Evolutionary conservation across 805 yeast genomes (phyloP).

Genomic region (Priceomyces carsonii): DNA sequence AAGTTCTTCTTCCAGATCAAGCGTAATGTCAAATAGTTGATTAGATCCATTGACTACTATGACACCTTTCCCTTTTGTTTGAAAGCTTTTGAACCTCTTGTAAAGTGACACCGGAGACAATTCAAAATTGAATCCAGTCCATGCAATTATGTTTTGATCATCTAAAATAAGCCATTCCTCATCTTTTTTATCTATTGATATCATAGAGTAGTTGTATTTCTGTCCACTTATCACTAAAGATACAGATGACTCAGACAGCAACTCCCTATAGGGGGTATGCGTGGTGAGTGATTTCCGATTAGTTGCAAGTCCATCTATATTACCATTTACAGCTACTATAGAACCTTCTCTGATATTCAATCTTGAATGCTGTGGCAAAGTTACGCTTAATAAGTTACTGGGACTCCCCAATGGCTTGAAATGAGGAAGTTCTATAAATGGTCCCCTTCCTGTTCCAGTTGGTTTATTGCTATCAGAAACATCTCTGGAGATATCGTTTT

Average conservation of each 20-base stretch:
- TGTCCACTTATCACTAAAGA: conserved; percentile 34
- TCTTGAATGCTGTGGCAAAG: conserved; percentile 42
- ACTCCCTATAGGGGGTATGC: conserved; percentile 10
- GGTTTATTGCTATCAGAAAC: conserved; percentile 21
- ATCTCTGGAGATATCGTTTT: conserved; percentile 8
- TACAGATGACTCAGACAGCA: conserved; percentile 18
- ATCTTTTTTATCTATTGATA: conserved; percentile 36
- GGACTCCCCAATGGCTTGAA: conserved; percentile 44
- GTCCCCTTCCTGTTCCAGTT: conserved; percentile 45
- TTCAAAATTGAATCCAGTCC: conserved; percentile 45
- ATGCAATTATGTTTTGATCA: conserved; percentile 41
- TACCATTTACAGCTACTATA: conserved; percentile 47
- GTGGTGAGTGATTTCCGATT: conserved; percentile 7
- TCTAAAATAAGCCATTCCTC: conserved; percentile 44
- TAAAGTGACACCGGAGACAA: conserved; percentile 16
- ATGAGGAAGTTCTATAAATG: conserved; percentile 44
- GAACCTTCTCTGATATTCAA: conserved; percentile 39
- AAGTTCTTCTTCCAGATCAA: conserved; percentile 38
- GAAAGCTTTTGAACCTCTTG: conserved; percentile 24
- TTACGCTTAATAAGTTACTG: conserved; percentile 40
- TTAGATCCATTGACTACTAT: conserved; percentile 42
- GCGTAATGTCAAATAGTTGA: conserved; percentile 35
- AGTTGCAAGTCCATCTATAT: conserved; percentile 25
- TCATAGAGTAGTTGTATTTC: conserved; percentile 35
- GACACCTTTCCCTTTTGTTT: conserved; percentile 38